These are phyloP conservation scores for Entonaema liquescens DNA, from an alignment of 495 filamentous ascomycete genomes.

Conservation along the genomic window DNA sequence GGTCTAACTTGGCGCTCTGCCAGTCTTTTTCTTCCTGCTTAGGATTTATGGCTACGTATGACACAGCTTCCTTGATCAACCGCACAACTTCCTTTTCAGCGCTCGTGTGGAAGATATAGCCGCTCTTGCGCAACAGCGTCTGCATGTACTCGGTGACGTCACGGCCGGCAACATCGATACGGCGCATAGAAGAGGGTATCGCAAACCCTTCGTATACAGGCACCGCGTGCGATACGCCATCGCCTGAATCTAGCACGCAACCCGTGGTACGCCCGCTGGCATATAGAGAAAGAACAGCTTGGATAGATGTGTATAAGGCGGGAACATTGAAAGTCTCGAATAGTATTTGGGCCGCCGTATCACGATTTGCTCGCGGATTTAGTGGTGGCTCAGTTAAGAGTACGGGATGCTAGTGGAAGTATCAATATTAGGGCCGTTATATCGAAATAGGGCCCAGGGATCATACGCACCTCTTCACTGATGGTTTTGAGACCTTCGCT, in stretches of 20 bases:
- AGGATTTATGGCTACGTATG: constrained; percentile 92
- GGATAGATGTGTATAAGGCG: constrained; percentile 94
- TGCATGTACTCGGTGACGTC: constrained; percentile 98
- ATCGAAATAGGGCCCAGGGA: constrained; percentile 4
- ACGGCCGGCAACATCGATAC: constrained; percentile 97
- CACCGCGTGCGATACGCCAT: constrained; percentile 97
- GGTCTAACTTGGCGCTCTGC: constrained; percentile 69
- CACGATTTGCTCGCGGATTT: constrained; percentile 94
- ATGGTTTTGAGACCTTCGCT: constrained; percentile 83
- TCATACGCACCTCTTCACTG: constrained; percentile 80
- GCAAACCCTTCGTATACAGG: constrained; percentile 98
- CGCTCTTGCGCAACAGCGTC: constrained; percentile 87
- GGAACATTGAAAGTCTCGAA: constrained; percentile 99
- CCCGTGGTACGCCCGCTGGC: constrained; percentile 96
- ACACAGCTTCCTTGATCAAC: constrained; percentile 93
- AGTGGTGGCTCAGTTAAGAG: constrained; percentile 96
- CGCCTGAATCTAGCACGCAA: constrained; percentile 93
- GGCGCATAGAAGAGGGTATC: constrained; percentile 89
- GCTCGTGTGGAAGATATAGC: constrained; percentile 95
- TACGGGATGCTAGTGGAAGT: constrained; percentile 77
- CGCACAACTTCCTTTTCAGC: constrained; percentile 98
- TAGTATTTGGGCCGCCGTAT: constrained; percentile 95
- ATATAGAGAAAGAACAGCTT: constrained; percentile 96
- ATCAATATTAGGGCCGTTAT: constrained; percentile 1
- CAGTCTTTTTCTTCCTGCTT: constrained; percentile 96